phyloP scores from a whole-genome alignment of 495 filamentous ascomycete species.

The Niebla homalea region DNA sequence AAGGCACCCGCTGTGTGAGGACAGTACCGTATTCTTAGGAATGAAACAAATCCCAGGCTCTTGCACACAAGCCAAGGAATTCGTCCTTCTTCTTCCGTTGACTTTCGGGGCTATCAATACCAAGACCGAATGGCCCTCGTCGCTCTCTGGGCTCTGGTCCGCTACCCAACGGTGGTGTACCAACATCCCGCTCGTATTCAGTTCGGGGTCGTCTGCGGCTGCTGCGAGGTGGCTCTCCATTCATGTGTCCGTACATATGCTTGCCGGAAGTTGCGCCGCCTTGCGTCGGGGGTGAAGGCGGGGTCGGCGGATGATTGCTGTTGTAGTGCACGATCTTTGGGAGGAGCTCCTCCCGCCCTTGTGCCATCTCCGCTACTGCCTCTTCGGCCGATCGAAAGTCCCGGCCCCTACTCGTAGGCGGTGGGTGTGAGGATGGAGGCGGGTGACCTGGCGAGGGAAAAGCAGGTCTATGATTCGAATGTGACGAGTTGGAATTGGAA shows the following conservation, averaged over 20 bases:
- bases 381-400: conserved; percentile 96
- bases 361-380: conserved; percentile 76
- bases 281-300: conserved; percentile 58
- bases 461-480: conserved; percentile 51
- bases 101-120: conserved; percentile 71
- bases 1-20: neutral
- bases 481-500: conserved; percentile 48
- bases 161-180: conserved; percentile 54
- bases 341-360: conserved; percentile 78
- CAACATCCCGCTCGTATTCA: conserved; percentile 83
- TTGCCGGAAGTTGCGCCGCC: conserved; percentile 23
- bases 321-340: conserved; percentile 92
- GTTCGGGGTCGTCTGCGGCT: conserved; percentile 59
- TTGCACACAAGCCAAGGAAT: conserved; percentile 71
- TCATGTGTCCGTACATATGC: conserved; percentile 16
- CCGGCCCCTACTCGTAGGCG: conserved; percentile 48
- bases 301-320: conserved; percentile 79
- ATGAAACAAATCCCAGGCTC: conserved; percentile 96
- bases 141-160: conserved; percentile 38
- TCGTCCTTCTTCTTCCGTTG: conserved; percentile 85
- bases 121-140: conserved; percentile 60
- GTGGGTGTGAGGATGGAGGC: conserved; percentile 30
- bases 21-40: conserved; percentile 41
- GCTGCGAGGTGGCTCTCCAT: conserved; percentile 20
- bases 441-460: conserved; percentile 67